Conservation (phyloP, 139 green algal species). For the Coelastrella sp. region DNA sequence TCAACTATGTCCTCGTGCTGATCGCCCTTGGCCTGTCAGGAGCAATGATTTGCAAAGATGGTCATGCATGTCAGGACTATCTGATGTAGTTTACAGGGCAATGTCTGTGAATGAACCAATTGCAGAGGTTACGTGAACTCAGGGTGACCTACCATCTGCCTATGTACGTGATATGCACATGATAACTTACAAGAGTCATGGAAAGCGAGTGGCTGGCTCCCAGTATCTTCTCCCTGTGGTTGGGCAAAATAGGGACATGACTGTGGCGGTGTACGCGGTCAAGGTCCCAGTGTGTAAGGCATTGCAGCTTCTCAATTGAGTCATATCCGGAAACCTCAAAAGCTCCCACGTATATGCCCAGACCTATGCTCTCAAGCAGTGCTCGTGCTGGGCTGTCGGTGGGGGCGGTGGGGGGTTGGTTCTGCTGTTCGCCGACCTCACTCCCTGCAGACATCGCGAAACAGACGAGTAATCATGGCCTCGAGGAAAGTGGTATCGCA, state of each 20-base stretch:
- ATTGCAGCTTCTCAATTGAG: background rate
- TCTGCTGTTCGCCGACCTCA: no score
- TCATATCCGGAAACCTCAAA: constrained; percentile 1
- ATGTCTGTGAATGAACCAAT: no score
- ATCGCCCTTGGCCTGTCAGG: no score
- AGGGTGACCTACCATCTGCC: background rate
- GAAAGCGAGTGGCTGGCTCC: constrained; percentile 11
- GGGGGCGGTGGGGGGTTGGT: background rate
- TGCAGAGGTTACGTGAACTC: no score
- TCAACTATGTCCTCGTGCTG: no score
- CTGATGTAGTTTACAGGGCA: no score
- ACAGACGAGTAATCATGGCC: background rate
- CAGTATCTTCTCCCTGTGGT: constrained; percentile 8
- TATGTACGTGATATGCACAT: background rate
- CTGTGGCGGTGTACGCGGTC: background rate
- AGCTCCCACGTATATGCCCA: constrained; percentile 19
- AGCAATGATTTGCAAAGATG: no score
- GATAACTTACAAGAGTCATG: background rate
- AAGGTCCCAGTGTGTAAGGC: constrained; percentile 13
- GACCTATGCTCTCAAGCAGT: background rate
- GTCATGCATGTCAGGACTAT: no score
- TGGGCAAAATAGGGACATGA: constrained; percentile 26
- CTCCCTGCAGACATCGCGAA: background rate
- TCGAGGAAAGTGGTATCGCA: no score
- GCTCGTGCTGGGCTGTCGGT: background rate